phyloP scores from a whole-genome alignment of 2,329 filamentous ascomycete genomes.

The Celoporthe dispersa region DNA sequence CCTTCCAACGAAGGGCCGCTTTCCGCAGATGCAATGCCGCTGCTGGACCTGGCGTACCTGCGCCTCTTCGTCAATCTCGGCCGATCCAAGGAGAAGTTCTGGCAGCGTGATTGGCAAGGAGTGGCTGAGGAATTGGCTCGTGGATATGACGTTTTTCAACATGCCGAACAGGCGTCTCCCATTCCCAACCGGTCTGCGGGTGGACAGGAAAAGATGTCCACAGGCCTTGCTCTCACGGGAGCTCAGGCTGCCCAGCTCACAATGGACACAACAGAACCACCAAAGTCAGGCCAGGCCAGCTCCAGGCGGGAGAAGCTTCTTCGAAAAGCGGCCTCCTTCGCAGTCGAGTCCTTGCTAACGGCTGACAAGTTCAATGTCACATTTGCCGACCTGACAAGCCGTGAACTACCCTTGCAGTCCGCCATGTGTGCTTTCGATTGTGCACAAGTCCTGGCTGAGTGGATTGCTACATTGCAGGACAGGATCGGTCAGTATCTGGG shows the following conservation, averaged over 20 bases:
- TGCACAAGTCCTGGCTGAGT: constrained; percentile 90
- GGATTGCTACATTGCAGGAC: constrained; percentile 91
- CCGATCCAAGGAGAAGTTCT: constrained; percentile 88
- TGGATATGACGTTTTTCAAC: constrained; percentile 75
- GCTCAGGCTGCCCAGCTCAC: constrained; percentile 57
- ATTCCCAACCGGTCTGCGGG: neutral
- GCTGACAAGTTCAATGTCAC: constrained; percentile 84
- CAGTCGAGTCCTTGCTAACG: constrained; percentile 88
- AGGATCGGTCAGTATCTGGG: constrained; percentile 89
- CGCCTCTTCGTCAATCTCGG: constrained; percentile 92
- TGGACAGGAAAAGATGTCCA: constrained; percentile 47
- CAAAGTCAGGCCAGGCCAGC: constrained; percentile 49
- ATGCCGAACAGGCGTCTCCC: constrained; percentile 64
- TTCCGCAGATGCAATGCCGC: constrained; percentile 86
- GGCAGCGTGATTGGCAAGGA: constrained; percentile 90
- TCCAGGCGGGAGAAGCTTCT: constrained; percentile 84
- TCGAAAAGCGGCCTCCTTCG: constrained; percentile 93
- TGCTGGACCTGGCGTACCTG: constrained; percentile 90
- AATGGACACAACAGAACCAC: constrained; percentile 45
- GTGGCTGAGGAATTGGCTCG: constrained; percentile 86
- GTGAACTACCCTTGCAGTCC: constrained; percentile 86
- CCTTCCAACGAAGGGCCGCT: constrained; percentile 81
- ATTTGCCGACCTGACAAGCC: constrained; percentile 80
- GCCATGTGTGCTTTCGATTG: constrained; percentile 94
- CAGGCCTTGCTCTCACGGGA: constrained; percentile 53